Conservation (phyloP, 2,329 filamentous ascomycete species). For the Atkinsonella hypoxylon region DNA sequence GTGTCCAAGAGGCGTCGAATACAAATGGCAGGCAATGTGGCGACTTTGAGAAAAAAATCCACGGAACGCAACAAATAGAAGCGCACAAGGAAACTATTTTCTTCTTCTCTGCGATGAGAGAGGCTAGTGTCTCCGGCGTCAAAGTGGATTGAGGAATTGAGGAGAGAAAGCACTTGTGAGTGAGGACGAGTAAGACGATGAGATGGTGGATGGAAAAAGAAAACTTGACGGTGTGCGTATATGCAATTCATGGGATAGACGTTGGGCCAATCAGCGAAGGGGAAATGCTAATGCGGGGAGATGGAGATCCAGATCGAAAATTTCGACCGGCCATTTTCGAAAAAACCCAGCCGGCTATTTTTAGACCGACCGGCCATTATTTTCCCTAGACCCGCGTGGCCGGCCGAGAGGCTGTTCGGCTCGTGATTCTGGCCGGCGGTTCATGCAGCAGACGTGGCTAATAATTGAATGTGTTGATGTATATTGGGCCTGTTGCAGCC, state of each 20-base stretch:
- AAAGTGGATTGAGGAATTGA: background rate
- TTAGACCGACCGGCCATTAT: too few species aligned
- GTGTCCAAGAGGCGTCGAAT: background rate
- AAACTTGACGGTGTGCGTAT: background rate
- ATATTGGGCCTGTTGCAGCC: too few species aligned
- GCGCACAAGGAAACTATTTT: background rate
- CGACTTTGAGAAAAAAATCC: background rate
- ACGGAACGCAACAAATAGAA: background rate
- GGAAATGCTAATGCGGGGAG: slow-evolving; percentile 16
- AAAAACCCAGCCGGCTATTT: too few species aligned
- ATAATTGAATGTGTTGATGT: too few species aligned
- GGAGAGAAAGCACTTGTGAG: background rate
- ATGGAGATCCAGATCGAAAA: background rate
- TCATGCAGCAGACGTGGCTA: too few species aligned
- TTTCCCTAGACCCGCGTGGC: too few species aligned
- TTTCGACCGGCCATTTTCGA: too few species aligned
- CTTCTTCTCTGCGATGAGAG: background rate
- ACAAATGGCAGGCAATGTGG: background rate
- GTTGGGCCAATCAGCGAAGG: slow-evolving; percentile 15
- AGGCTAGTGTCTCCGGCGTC: background rate
- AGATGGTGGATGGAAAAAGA: background rate
- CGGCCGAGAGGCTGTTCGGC: too few species aligned
- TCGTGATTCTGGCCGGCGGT: too few species aligned
- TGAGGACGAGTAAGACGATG: background rate
- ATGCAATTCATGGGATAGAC: background rate